These are phyloP conservation scores for Scutellaria barbata DNA, from an alignment of 257 asterid species.

Conservation along the genomic window DNA sequence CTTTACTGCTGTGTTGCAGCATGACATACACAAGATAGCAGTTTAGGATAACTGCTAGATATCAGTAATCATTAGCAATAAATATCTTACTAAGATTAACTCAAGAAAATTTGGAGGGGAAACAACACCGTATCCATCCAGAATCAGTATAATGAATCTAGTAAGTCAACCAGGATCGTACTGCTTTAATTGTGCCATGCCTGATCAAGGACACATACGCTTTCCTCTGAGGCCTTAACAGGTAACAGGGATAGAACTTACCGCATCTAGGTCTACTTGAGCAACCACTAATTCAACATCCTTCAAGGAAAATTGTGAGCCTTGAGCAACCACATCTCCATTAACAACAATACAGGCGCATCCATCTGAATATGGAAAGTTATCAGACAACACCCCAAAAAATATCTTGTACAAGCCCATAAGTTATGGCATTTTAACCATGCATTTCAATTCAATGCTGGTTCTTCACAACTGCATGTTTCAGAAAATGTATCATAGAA, in stretches of 20 bases:
- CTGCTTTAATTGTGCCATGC: neutral
- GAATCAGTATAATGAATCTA: constrained; percentile 22
- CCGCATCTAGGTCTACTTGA: constrained; percentile 96
- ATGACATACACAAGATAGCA: neutral
- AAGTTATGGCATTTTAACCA: constrained; percentile 11
- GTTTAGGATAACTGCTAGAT: constrained; percentile 6
- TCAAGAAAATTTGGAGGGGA: neutral
- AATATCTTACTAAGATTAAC: constrained; percentile 2
- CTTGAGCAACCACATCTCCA: constrained; percentile 95
- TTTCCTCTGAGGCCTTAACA: constrained; percentile 8
- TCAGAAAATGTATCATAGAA: neutral
- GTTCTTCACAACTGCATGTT: constrained; percentile 22
- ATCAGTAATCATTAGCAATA: constrained; percentile 2
- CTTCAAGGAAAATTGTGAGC: constrained; percentile 89
- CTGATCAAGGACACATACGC: constrained; percentile 14
- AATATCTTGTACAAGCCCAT: constrained; percentile 16
- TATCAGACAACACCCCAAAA: constrained; percentile 32
- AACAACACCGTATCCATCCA: constrained; percentile 22
- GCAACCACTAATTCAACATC: constrained; percentile 95
- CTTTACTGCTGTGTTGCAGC: constrained; percentile 7
- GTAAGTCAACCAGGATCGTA: neutral
- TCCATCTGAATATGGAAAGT: constrained; percentile 69
- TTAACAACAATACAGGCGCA: constrained; percentile 90
- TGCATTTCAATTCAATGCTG: neutral
- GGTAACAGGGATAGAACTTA: constrained; percentile 45